These are phyloP conservation scores for Artemisia tridentata DNA, from an alignment of 129 eudicot species.

Conservation along the genomic window DNA sequence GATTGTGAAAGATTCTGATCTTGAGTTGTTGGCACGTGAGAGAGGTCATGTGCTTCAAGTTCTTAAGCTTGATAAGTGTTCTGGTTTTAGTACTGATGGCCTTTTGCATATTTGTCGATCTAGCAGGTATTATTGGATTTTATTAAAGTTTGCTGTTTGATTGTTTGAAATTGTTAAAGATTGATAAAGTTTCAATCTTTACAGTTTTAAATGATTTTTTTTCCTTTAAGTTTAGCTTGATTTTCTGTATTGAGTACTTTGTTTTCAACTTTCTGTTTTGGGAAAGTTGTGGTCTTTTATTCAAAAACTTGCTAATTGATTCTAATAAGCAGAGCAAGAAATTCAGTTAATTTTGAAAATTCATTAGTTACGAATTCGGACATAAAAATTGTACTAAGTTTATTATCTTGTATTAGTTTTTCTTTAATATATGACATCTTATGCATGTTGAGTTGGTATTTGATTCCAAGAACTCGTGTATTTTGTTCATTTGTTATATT, in stretches of 20 bases:
- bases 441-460: not conserved
- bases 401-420: not conserved
- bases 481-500: not conserved
- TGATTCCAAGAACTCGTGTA: not conserved
- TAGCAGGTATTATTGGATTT: slow-evolving; percentile 55
- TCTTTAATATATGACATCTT: not conserved
- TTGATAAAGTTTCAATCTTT: slow-evolving; percentile 12
- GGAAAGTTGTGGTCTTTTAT: not conserved
- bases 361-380: not conserved
- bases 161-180: no score
- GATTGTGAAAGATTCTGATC: slow-evolving; percentile 78
- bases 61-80: slow-evolving; percentile 73
- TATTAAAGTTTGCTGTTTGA: not conserved
- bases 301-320: not conserved
- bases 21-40: slow-evolving; percentile 42
- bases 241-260: not conserved
- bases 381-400: not conserved
- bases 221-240: not conserved
- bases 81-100: slow-evolving; percentile 74
- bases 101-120: slow-evolving; percentile 46
- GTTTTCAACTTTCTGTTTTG: slow-evolving; percentile 1
- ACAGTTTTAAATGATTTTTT: slow-evolving; percentile 3
- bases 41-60: slow-evolving; percentile 57
- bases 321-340: not conserved
- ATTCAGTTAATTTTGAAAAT: not conserved